Percentiles rank a stretch among this genome's conserved stretches.
phyloP scores from a whole-genome alignment of 202 grass and related monocot genomes.

The Cymbopogon flexuosus region DNA sequence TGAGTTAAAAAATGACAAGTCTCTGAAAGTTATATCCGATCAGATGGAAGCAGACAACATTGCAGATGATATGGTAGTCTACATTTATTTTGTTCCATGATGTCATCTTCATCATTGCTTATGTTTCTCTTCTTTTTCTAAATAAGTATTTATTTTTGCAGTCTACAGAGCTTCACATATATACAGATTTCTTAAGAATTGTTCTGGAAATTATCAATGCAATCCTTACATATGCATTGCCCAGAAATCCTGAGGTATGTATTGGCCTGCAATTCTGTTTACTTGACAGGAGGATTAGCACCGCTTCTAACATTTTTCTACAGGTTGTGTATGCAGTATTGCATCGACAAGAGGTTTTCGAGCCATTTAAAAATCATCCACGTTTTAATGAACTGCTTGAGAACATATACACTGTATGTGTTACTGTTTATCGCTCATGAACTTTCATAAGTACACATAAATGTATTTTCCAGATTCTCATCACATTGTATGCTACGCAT shows the following conservation, averaged over 20 bases:
- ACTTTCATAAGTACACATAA: conserved; percentile 1
- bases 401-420: conserved; percentile 91
- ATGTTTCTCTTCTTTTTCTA: conserved; percentile 21
- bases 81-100: conserved; percentile 18
- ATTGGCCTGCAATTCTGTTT: conserved; percentile 11
- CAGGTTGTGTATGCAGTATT: conserved; percentile 98
- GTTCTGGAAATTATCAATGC: conserved; percentile 99
- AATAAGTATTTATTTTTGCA: conserved; percentile 46
- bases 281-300: conserved; percentile 7
- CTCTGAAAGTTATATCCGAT: conserved; percentile 51
- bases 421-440: conserved; percentile 26
- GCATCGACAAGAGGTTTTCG: conserved; percentile 96
- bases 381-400: conserved; percentile 97
- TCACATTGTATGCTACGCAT: conserved; percentile 23
- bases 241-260: conserved; percentile 92
- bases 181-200: conserved; percentile 96
- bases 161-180: conserved; percentile 97
- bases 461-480: conserved; percentile 21
- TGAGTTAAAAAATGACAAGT: conserved; percentile 87
- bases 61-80: conserved; percentile 88
- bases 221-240: conserved; percentile 93
- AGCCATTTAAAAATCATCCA: conserved; percentile 96
- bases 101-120: conserved; percentile 1
- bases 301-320: conserved; percentile 36
- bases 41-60: conserved; percentile 70